Conservation (phyloP, 352 stramenopile genomes). For the Pythium aphanidermatum region DNA sequence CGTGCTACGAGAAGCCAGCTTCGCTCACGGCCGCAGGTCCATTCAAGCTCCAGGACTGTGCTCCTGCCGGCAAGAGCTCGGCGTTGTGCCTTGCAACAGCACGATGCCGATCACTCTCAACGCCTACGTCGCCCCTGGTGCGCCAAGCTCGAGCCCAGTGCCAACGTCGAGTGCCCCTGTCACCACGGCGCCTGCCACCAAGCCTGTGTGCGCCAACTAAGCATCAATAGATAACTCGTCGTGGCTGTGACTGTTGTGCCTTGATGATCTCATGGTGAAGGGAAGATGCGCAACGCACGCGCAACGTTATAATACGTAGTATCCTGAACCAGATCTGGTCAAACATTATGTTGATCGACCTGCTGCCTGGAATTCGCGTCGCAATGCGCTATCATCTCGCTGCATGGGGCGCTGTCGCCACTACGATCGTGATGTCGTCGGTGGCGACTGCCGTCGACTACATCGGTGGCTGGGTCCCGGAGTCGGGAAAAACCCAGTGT, state of each 20-base stretch:
- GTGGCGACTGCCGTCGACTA: constrained; percentile 39
- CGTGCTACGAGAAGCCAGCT: constrained; percentile 39
- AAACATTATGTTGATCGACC: no score
- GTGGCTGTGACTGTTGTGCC: neutral
- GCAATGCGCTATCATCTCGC: neutral
- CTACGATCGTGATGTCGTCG: no score
- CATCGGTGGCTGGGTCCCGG: constrained; percentile 44
- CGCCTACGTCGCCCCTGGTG: constrained; percentile 40
- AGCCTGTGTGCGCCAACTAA: no score
- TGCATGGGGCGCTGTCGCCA: no score
- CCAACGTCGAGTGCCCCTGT: neutral
- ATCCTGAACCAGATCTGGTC: no score
- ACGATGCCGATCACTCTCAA: constrained; percentile 37
- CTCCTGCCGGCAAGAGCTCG: constrained; percentile 26
- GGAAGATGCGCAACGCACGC: neutral
- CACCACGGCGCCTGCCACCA: constrained; percentile 4
- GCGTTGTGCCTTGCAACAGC: constrained; percentile 46
- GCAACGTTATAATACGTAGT: no score
- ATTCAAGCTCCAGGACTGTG: constrained; percentile 48
- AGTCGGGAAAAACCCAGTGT: constrained; percentile 33
- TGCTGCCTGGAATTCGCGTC: no score
- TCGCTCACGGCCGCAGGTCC: constrained; percentile 30
- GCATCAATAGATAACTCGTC: neutral
- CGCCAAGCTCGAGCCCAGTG: constrained; percentile 15
- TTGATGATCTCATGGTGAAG: neutral